Conservation (phyloP, 305 asterid species). For the Fraxinus baroniana region DNA sequence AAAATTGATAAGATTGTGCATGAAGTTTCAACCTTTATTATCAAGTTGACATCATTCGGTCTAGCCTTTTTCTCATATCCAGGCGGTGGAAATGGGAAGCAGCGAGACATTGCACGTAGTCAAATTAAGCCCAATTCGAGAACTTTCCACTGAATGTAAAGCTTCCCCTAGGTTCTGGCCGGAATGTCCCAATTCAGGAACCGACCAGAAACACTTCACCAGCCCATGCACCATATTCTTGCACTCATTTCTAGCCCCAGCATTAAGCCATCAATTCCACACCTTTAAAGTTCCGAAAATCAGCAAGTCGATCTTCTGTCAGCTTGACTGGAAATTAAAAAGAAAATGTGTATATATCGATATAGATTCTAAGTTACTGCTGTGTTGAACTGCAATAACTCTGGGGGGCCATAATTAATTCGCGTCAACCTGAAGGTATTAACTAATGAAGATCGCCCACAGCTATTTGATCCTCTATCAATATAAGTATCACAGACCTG, state of each 20-base stretch:
- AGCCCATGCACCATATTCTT: conserved; percentile 42
- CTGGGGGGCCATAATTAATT: neutral
- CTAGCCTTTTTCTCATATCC: conserved; percentile 60
- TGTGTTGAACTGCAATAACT: conserved; percentile 19
- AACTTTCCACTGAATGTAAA: conserved; percentile 32
- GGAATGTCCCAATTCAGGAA: conserved; percentile 44
- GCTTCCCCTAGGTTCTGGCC: conserved; percentile 44
- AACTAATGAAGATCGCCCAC: conserved; percentile 13
- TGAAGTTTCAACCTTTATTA: conserved; percentile 42
- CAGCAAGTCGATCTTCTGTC: conserved; percentile 11
- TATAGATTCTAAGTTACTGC: conserved; percentile 18
- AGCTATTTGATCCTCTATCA: conserved; percentile 11
- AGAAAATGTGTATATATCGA: conserved; percentile 10
- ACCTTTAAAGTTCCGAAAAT: conserved; percentile 23
- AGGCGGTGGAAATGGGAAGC: conserved; percentile 75
- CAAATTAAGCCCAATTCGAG: conserved; percentile 22
- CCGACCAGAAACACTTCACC: conserved; percentile 41
- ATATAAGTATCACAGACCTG: conserved; percentile 26
- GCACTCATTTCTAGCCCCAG: conserved; percentile 35
- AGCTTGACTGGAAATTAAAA: conserved; percentile 5
- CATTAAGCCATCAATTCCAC: conserved; percentile 22
- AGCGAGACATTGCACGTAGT: conserved; percentile 67
- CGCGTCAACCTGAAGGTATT: conserved; percentile 12
- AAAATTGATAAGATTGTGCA: conserved; percentile 13
- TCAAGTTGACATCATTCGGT: conserved; percentile 37